phyloP scores from a whole-genome alignment of 2,329 filamentous ascomycete genomes.

The Botryosphaeria dothidea region DNA sequence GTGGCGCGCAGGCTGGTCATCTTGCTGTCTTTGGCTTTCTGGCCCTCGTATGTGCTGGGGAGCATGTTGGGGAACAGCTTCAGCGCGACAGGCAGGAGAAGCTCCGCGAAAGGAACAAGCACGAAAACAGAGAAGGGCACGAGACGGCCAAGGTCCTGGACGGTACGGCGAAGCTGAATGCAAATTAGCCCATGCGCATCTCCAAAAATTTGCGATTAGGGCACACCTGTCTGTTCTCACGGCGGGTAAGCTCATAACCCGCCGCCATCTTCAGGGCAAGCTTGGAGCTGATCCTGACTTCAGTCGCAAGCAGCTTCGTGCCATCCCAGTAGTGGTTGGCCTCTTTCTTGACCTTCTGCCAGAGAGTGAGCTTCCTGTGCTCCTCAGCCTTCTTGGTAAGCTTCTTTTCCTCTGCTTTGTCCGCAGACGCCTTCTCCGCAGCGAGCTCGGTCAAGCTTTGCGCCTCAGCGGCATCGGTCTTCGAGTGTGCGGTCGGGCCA shows the following conservation, averaged over 20 bases:
- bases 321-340: constrained; percentile 96
- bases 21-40: constrained; percentile 88
- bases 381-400: constrained; percentile 66
- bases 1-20: constrained; percentile 78
- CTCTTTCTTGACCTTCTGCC: constrained; percentile 95
- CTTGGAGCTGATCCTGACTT: constrained; percentile 89
- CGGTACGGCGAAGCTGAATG: constrained; percentile 74
- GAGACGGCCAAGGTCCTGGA: constrained; percentile 87
- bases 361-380: constrained; percentile 82
- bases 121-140: constrained; percentile 97
- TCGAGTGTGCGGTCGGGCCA: constrained; percentile 45
- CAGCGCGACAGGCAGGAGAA: constrained; percentile 86
- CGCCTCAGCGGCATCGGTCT: constrained; percentile 50
- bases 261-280: constrained; percentile 96
- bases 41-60: constrained; percentile 93
- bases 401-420: constrained; percentile 55
- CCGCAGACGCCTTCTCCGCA: constrained; percentile 56
- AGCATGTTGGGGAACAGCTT: constrained; percentile 97
- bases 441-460: constrained; percentile 63
- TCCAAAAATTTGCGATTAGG: neutral
- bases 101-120: constrained; percentile 93
- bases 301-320: constrained; percentile 88
- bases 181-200: neutral
- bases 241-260: constrained; percentile 91
- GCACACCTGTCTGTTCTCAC: constrained; percentile 79